Conservation (phyloP, 1,284 basidiomycete genomes). For the Caloboletus inedulis region DNA sequence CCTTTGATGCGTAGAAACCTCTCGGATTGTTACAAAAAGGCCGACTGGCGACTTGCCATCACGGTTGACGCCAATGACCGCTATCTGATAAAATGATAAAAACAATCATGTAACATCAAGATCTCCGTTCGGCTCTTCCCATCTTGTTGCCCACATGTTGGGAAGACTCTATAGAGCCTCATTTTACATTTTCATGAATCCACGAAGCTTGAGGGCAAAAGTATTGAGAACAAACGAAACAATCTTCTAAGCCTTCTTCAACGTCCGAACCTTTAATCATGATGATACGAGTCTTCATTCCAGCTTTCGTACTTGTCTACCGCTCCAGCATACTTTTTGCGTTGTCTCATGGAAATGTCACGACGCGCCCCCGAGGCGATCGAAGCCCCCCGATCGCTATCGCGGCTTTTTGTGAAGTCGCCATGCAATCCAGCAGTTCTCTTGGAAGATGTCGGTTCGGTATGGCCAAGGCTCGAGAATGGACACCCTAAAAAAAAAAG, state of each 20-base stretch:
- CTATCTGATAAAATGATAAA: no score
- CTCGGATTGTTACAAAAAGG: not conserved
- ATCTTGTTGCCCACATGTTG: not conserved
- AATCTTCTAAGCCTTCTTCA: not conserved
- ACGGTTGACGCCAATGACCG: not conserved
- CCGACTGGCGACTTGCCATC: not conserved
- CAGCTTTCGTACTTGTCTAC: constrained; percentile 10
- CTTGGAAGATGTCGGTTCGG: not conserved
- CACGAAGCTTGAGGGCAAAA: not conserved
- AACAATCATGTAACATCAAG: not conserved
- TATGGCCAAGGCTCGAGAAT: constrained; percentile 14
- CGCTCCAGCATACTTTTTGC: not conserved
- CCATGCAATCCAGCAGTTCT: not conserved
- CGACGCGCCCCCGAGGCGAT: not conserved
- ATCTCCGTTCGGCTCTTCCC: not conserved
- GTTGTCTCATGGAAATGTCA: not conserved
- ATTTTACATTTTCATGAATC: not conserved
- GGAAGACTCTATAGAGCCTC: not conserved
- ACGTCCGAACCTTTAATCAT: not conserved
- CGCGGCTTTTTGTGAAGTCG: not conserved
- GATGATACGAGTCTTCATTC: constrained; percentile 8
- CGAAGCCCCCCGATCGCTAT: not conserved
- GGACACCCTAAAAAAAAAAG: constrained; percentile 4
- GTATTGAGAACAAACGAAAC: not conserved
- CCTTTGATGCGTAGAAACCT: not conserved